These are phyloP conservation scores for Hericium alpestre DNA, from an alignment of 768 basidiomycete species.

Conservation along the genomic window DNA sequence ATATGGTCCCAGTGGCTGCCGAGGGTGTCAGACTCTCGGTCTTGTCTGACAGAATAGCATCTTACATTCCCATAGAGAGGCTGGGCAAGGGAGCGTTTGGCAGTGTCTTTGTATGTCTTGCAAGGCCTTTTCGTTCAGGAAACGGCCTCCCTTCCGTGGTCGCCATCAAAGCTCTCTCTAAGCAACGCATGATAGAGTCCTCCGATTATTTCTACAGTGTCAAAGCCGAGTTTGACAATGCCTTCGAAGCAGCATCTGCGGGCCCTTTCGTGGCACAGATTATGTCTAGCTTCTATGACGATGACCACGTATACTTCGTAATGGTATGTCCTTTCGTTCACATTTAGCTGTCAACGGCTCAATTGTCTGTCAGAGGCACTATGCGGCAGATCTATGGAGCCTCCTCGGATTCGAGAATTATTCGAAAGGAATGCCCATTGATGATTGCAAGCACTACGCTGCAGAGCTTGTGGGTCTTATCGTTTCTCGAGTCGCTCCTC, in stretches of 20 bases:
- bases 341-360: not conserved
- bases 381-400: not conserved
- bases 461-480: constrained; percentile 5
- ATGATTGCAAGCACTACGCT: not conserved
- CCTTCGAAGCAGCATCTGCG: not conserved
- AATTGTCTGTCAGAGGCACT: not conserved
- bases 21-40: no score
- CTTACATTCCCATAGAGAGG: not conserved
- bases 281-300: not conserved
- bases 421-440: not conserved
- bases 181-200: not conserved
- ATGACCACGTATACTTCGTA: not conserved
- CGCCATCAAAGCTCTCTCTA: not conserved
- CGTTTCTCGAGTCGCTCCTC: not conserved
- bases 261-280: not conserved
- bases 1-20: no score
- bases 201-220: not conserved
- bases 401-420: not conserved
- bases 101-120: not conserved
- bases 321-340: not conserved
- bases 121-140: not conserved
- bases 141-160: not conserved
- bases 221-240: not conserved
- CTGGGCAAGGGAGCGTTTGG: not conserved
- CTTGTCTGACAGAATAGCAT: not conserved